These are phyloP conservation scores for Kwoniella pini DNA, from an alignment of 768 basidiomycete species.

Conservation along the genomic window DNA sequence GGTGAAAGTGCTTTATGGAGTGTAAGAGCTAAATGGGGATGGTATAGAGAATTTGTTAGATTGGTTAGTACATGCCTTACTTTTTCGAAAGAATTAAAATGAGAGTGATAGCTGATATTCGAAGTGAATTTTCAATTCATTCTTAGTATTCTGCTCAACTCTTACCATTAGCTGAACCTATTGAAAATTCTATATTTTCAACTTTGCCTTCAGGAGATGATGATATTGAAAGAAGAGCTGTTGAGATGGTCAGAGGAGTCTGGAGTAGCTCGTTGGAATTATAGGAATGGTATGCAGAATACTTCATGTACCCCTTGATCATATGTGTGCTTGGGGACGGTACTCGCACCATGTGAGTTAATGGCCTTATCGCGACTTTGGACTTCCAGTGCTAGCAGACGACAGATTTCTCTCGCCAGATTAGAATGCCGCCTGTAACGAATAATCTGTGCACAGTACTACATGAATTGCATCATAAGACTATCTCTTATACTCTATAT, in stretches of 20 bases:
- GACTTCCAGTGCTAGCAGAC: too few species aligned
- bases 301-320: too few species aligned
- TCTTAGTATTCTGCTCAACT: conserved; percentile 33
- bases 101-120: background rate
- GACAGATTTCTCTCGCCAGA: too few species aligned
- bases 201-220: conserved; percentile 2
- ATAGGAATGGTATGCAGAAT: background rate
- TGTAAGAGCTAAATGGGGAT: conserved; percentile 41
- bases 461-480: too few species aligned
- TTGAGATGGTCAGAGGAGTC: conserved; percentile 33
- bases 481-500: too few species aligned
- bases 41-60: conserved; percentile 51
- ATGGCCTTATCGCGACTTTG: too few species aligned
- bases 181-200: conserved; percentile 25
- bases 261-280: conserved; percentile 22
- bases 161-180: conserved; percentile 21
- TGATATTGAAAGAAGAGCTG: conserved; percentile 29
- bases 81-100: background rate
- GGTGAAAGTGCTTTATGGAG: conserved; percentile 45
- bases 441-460: too few species aligned
- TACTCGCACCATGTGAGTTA: too few species aligned
- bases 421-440: too few species aligned
- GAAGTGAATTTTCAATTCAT: background rate
- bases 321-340: too few species aligned
- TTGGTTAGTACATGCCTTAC: conserved; percentile 30